Evolutionary conservation across 1,284 basidiomycete species (phyloP), one percentile per base, ranked within the genome.

Genomic region (Cryptococcus sp.): DNA sequence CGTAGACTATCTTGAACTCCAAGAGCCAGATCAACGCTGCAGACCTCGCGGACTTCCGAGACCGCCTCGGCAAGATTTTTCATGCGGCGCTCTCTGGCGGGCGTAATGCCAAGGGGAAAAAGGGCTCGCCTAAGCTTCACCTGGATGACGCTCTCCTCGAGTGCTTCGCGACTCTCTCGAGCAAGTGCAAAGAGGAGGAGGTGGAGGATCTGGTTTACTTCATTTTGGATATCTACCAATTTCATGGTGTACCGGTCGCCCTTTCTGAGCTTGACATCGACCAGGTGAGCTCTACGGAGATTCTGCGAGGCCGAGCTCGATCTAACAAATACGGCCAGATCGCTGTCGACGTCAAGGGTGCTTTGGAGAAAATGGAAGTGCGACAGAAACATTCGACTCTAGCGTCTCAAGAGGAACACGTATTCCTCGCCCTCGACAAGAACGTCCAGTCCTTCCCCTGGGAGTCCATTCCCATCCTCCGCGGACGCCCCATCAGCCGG

Each of bases 151-250:
- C 81, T 2, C 69, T 97, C 3, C 77, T 97, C n/a, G 84, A 88
- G 64, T 91, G 90, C 73, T 91, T 98, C 68, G 86, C 91, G 0
- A 85, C 86, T 0, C 80, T 98, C 1, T 84, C 87, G 1, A 84
- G 88, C 0, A 85, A 85, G 62, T 91, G 89, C 64, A 83, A 84
- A 23, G 90, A 96, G 64, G 95, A 98, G 70, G 95, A 98, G 68
- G 80, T 98, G 15, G 94, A 98, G 72, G 96, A 99, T 70, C 79
- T 98, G 39, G 84, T 92, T 7, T 96, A 95, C 76, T 98, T 96
- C 77, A 83, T 96, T 21, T 82, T 98, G 48, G 96, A 98, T 70
- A 82, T 94, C 0, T 93, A 94, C 73, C 93, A 96, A 68, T 89
- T 95, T 76, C 86, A 92, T 66, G 95, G 94, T 1, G 82, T 91